Base-by-base conservation (phyloP, 176 grass and related monocot species). In the Raddia guianensis region DNA sequence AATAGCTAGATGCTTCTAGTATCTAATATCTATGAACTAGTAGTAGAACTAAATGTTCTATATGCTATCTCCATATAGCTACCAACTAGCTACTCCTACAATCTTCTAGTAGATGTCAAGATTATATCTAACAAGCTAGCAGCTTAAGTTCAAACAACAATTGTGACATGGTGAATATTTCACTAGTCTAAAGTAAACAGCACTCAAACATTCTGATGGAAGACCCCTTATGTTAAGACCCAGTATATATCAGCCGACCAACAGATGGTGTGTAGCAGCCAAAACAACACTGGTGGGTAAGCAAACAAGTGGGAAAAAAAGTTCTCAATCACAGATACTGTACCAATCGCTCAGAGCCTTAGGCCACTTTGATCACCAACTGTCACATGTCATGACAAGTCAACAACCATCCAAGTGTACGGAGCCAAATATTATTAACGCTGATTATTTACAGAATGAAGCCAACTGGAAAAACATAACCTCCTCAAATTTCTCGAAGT, bases 401-500 rank as follows among this genome's bases (percentile, higher is more conserved):
- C 27, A 9, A 57, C 70, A 49, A 64, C 19, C 56, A 62, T 50
- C 47, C 9, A 2, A 54, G 51, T 68, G 58, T 65, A 83, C 9
- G 44, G 16, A 80, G 46, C 16, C 33, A 54, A 68, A 56, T 73
- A 72, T 47, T 81, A 72, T 51, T 64, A 48, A 63, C 73, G 45
- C 51, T 69, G 14, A 78, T 51, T 66, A 64, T 50, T 45, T 44
- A 50, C n/a, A 67, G 51, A 75, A 58, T 19, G 5, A 82, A 48
- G 69, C 37, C 42, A 85, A 79, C 50, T 18, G 20, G 18, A 53
- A 63, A 76, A 78, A 62, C 46, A 85, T 8, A 73, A 75, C 91
- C 91, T 93, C 91, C 65, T 93, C 91, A 78, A 93, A 97, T 80
- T 93, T 97, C 84, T 93, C 91, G 68, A 93, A 97, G 79, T 97